These are phyloP conservation scores for Rhodocollybia butyracea DNA, from an alignment of 768 basidiomycete species.

Conservation along the genomic window DNA sequence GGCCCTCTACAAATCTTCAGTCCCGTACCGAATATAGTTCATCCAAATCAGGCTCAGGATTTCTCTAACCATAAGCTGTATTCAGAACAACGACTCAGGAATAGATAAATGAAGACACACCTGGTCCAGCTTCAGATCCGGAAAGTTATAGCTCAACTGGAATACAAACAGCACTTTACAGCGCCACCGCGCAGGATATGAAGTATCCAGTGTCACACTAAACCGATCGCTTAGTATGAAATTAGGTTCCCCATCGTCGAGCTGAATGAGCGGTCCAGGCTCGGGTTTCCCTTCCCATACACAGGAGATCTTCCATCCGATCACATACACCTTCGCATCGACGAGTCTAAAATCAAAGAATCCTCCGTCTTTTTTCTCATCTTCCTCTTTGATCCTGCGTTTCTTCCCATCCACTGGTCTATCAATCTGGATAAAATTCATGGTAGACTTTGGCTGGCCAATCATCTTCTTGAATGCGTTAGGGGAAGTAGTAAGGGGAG, in stretches of 20 bases:
- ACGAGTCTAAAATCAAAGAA: slow-evolving; percentile 11
- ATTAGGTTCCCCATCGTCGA: slow-evolving; percentile 12
- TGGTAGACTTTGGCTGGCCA: neutral
- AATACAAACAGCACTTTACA: slow-evolving; percentile 15
- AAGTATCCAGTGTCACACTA: slow-evolving; percentile 12
- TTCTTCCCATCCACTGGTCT: neutral
- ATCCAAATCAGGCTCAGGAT: no score
- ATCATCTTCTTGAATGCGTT: slow-evolving; percentile 9
- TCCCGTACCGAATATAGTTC: no score
- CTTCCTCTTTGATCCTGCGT: neutral
- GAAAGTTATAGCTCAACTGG: slow-evolving; percentile 14
- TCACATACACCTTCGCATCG: slow-evolving; percentile 13
- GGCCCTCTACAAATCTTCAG: no score
- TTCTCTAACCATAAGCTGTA: no score
- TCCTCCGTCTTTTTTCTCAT: neutral
- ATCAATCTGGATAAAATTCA: slow-evolving; percentile 10
- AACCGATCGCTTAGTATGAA: slow-evolving; percentile 14
- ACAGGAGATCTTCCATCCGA: slow-evolving; percentile 17
- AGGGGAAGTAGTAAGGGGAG: slow-evolving; percentile 11
- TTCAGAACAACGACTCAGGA: no score
- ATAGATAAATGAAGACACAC: slow-evolving; percentile 1
- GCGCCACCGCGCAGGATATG: slow-evolving; percentile 12
- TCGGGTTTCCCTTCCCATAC: slow-evolving; percentile 14
- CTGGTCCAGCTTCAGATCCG: slow-evolving; percentile 11
- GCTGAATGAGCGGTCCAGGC: slow-evolving; percentile 13